Evolutionary conservation across 2,329 filamentous ascomycete genomes (phyloP), one percentile per base, ranked within the genome.

Genomic region (Thielaviopsis punctulata): DNA sequence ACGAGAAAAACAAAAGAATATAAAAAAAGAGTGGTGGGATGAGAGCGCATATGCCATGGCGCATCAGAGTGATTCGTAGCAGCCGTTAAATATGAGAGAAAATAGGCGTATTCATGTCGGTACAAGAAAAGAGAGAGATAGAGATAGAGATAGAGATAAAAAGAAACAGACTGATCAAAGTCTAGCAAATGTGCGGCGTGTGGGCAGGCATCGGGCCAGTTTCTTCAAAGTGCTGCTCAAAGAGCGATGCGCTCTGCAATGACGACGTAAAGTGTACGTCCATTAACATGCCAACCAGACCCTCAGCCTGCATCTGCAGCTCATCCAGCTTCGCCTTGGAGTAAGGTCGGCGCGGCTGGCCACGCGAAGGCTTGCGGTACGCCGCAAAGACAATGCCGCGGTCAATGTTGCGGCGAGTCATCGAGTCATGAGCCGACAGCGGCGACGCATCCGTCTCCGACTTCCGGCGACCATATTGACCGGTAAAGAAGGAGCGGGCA

Each of bases 361-460:
- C 60, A 43, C 65, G 63, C 10, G 44, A 46, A 15, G 72, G 70
- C 56, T 71, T 71, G 21, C 73, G 67, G 57, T 77, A 77, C 0
- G 73, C 75, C 1, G 73, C 74, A 52, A 78, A 78, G 4, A 77
- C 69, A 53, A 78, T 72, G 45, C 74, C 75, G 27, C 72, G 67
- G 57, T 76, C 70, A 49, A 67, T 65, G 19, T 54, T 52, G 27
- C 50, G 51, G 25, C 54, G 30, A 13, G 27, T 30, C 6, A 46
- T 46, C 22, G 51, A 33, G 19, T 47, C 51, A 12, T 13, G 41
- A 2, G 43, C 44, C 33, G 25, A 45, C 6, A 46, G 25, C 15
- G 30, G 52, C 15, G 50, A 39, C 2, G 45, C 53, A 56, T 58
- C 58, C 55, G 57, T 51, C 54, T 60, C 33, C 10, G 57, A 57